Percentiles rank a stretch among this genome's conserved stretches.
These are phyloP conservation scores for Akanthomyces muscarius DNA, from an alignment of 2,329 filamentous ascomycete species.

Conservation along the genomic window DNA sequence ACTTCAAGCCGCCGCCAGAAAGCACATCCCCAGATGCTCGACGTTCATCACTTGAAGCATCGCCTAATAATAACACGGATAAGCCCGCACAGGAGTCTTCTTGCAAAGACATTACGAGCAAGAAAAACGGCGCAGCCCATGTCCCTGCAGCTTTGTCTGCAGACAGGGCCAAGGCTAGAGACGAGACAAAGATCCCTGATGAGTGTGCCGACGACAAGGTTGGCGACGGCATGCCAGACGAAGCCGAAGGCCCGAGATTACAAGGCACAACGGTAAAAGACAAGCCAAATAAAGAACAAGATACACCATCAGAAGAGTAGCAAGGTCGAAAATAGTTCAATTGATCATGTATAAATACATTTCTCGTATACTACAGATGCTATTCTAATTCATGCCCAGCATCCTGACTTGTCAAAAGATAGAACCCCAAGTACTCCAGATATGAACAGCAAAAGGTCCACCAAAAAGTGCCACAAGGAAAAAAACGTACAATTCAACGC, in stretches of 20 bases:
- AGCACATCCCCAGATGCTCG: not conserved
- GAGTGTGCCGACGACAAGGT: too few species aligned
- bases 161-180: too few species aligned
- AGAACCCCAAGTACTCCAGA: not conserved
- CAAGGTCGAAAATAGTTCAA: slow-evolving; percentile 8
- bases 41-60: too few species aligned
- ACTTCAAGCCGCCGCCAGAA: slow-evolving; percentile 29
- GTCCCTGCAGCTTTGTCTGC: too few species aligned
- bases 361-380: slow-evolving; percentile 7
- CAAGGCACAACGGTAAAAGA: too few species aligned
- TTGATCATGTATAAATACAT: slow-evolving; percentile 13
- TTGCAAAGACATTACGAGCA: too few species aligned
- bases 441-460: not conserved
- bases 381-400: slow-evolving; percentile 13
- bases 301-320: not conserved
- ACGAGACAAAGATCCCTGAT: too few species aligned
- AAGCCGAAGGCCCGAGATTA: too few species aligned
- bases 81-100: not conserved
- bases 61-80: not conserved
- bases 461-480: not conserved
- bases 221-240: too few species aligned
- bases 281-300: not conserved
- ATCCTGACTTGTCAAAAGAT: not conserved
- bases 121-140: too few species aligned
- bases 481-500: not conserved